Evolutionary conservation across 306 rosid species (phyloP).

Genomic region (Quercus gilva): DNA sequence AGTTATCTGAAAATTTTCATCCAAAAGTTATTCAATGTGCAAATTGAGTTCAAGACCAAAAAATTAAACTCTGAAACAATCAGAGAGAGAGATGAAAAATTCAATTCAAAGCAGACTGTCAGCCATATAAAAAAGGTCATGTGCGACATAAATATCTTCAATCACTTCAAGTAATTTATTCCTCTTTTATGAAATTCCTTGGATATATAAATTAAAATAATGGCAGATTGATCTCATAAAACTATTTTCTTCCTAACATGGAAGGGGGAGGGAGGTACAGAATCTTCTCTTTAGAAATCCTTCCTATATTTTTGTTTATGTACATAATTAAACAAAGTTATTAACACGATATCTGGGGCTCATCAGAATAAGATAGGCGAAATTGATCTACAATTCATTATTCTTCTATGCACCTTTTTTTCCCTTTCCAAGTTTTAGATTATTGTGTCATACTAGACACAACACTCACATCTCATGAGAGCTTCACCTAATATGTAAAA

Average conservation of each 20-base stretch:
- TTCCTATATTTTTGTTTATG: not conserved
- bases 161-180: not conserved
- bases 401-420: not conserved
- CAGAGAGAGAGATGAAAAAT: no score
- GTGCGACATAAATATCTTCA: not conserved
- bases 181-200: not conserved
- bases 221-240: not conserved
- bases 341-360: not conserved
- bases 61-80: not conserved
- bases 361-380: not conserved
- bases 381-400: not conserved
- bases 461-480: not conserved
- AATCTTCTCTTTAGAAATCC: not conserved
- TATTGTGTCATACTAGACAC: not conserved
- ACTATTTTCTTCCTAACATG: no score
- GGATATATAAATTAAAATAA: not conserved
- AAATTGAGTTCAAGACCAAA: not conserved
- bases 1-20: slow-evolving; percentile 44
- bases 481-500: not conserved
- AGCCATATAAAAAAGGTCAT: not conserved
- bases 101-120: no score
- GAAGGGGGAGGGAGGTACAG: no score
- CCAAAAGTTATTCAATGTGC: not conserved
- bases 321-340: not conserved
- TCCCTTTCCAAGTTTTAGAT: no score